Base-by-base conservation (phyloP, 305 asterid species). In the Fraxinus greggii region DNA sequence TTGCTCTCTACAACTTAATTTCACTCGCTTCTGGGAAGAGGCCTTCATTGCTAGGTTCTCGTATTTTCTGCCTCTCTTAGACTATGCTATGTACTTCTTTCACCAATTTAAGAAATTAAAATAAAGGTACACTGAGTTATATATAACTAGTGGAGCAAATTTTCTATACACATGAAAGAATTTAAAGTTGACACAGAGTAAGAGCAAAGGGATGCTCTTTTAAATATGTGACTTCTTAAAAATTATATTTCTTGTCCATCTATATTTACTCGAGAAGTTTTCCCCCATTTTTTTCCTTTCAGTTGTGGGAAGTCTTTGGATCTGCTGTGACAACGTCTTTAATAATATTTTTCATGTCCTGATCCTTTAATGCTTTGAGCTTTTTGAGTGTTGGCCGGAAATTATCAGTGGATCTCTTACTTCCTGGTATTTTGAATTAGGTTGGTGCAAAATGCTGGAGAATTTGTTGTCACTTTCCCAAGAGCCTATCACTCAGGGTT, bases 401-500 rank as follows among this genome's bases (percentile, higher is more conserved):
- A 79, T 51, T 26, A 23, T 31, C 15, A 35, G 59, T 85, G 78
- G 67, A 79, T 40, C 80, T 76, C 83, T 80, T 72, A 84, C 82
- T 67, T 45, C n/a, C 80, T 80, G 65, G 33, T 77, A 61, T 70
- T 73, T 86, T 85, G 76, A 80, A 78, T 82, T 85, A 97, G 99
- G 96, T 85, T 97, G 91, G 97, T 97, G 83, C 99, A 97, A 86
- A 95, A 97, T 91, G 95, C 98, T 54, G 99, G 99, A 85, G 99
- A 97, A 78, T 95, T 95, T 89, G 99, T 97, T 74, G 97, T 97
- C 88, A 97, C 99, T 77, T 97, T 97, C 85, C 99, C 99, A 81
- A 90, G 98, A 86, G 99, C 99, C 83, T 97, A 97, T 87, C 99
- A 97, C 95, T 94, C 99, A n/a, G 99, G 99, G 76, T 97, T 97